phyloP scores from a whole-genome alignment of 2,329 filamentous ascomycete species.

The Fonsecaea pugnacius region DNA sequence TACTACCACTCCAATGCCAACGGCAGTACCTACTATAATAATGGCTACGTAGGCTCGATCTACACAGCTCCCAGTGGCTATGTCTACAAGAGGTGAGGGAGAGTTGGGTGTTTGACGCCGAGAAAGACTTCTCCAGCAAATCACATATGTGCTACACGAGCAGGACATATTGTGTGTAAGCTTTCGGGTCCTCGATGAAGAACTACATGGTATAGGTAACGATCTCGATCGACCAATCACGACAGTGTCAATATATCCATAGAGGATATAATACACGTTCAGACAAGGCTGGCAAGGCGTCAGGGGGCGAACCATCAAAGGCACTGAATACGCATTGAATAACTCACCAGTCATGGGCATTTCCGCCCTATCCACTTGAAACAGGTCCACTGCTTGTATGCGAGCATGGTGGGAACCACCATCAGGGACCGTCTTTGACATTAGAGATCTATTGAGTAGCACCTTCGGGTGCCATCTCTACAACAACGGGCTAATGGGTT shows the following conservation, averaged over 20 bases:
- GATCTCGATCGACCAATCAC: neutral
- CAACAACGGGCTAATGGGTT: no score
- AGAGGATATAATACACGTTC: neutral
- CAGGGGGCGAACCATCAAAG: neutral
- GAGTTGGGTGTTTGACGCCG: neutral
- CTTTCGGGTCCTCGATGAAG: neutral
- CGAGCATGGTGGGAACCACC: neutral
- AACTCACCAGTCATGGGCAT: neutral
- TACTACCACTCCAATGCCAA: slow-evolving; percentile 76
- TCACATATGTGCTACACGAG: neutral
- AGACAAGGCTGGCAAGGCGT: neutral
- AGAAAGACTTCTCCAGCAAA: slow-evolving; percentile 1
- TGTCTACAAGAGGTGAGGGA: slow-evolving; percentile 33
- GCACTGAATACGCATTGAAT: neutral
- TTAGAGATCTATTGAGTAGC: neutral
- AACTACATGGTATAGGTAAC: neutral
- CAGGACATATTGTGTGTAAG: neutral
- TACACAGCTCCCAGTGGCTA: slow-evolving; percentile 60
- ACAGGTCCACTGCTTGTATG: neutral
- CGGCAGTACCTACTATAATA: slow-evolving; percentile 71
- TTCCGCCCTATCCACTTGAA: neutral
- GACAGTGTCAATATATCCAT: neutral
- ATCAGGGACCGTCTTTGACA: neutral
- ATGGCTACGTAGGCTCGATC: slow-evolving; percentile 60
- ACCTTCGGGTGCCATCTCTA: neutral